Conservation (phyloP, 441 rosid genomes). For the Bocquillonia castaneifolia region DNA sequence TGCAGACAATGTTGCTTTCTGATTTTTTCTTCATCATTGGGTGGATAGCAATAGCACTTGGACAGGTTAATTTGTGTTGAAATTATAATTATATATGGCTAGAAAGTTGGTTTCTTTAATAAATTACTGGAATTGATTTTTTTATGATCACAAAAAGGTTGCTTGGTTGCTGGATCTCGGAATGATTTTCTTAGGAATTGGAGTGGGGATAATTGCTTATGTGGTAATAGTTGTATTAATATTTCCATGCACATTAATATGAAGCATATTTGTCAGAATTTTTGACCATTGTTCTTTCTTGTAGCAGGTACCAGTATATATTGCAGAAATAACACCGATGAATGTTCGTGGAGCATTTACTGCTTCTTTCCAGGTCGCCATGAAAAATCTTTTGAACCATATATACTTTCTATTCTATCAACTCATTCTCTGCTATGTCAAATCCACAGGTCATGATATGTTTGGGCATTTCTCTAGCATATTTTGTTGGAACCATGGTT, state of each 20-base stretch:
- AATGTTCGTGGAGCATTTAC: conserved; percentile 32
- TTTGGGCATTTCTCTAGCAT: background rate
- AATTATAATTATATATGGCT: too few relatives aligned
- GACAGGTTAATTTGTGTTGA: conserved; percentile 42
- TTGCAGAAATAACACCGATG: conserved; percentile 35
- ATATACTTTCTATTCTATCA: too few relatives aligned
- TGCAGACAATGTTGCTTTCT: conserved; percentile 62
- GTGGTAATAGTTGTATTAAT: conserved; percentile 37
- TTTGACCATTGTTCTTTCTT: background rate
- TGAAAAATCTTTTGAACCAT: too few relatives aligned
- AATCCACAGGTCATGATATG: conserved; percentile 8
- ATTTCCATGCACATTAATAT: too few relatives aligned
- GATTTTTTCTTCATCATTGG: conserved; percentile 43
- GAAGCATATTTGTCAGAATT: too few relatives aligned
- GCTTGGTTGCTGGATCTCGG: conserved; percentile 49
- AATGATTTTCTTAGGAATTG: conserved; percentile 42
- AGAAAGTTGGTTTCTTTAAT: too few relatives aligned
- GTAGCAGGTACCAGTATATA: conserved; percentile 38
- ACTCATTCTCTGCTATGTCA: background rate
- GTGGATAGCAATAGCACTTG: conserved; percentile 49
- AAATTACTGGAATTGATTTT: too few relatives aligned
- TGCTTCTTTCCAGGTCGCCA: conserved; percentile 16
- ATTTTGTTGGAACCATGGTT: background rate
- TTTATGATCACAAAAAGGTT: too few relatives aligned
- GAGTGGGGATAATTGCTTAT: conserved; percentile 44